Evolutionary conservation across 805 yeast genomes (phyloP).

Genomic region (Nakazawaea anatomiae): DNA sequence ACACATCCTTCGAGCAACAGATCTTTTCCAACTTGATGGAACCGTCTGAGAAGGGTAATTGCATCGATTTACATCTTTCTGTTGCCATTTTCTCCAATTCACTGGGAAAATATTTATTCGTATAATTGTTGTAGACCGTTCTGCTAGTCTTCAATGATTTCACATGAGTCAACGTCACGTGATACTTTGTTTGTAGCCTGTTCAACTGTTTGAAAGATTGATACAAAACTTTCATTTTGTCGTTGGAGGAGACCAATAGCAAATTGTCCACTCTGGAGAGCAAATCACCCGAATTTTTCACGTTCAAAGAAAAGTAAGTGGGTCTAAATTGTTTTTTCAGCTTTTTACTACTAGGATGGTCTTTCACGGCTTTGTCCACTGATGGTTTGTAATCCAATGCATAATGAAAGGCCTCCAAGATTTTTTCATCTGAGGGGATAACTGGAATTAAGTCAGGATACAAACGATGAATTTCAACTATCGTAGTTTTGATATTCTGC

Average conservation of each 20-base stretch:
- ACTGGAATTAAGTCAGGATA: slow-evolving; percentile 39
- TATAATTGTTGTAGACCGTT: slow-evolving; percentile 7
- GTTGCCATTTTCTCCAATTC: slow-evolving; percentile 15
- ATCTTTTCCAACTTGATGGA: slow-evolving; percentile 36
- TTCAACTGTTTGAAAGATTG: slow-evolving; percentile 20
- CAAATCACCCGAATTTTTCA: slow-evolving; percentile 19
- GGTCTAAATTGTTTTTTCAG: slow-evolving; percentile 22
- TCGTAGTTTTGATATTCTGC: slow-evolving; percentile 39
- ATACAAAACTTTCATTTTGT: slow-evolving; percentile 3
- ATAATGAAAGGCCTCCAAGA: slow-evolving; percentile 39
- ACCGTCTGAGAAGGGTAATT: slow-evolving; percentile 22
- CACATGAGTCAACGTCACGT: slow-evolving; percentile 60
- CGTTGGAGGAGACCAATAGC: slow-evolving; percentile 4
- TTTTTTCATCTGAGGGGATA: slow-evolving; percentile 34
- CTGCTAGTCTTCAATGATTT: slow-evolving; percentile 1
- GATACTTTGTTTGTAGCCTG: slow-evolving; percentile 51
- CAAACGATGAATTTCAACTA: slow-evolving; percentile 27
- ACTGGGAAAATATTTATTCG: slow-evolving; percentile 12
- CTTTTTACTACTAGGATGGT: slow-evolving; percentile 11
- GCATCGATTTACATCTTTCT: background rate
- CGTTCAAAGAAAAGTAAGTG: slow-evolving; percentile 38
- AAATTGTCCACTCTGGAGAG: slow-evolving; percentile 15
- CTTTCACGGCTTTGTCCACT: slow-evolving; percentile 28
- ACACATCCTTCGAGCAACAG: slow-evolving; percentile 43
- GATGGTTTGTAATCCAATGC: slow-evolving; percentile 55